phyloP scores from a whole-genome alignment of 2,329 filamentous ascomycete species.

The Coniochaeta sp. region DNA sequence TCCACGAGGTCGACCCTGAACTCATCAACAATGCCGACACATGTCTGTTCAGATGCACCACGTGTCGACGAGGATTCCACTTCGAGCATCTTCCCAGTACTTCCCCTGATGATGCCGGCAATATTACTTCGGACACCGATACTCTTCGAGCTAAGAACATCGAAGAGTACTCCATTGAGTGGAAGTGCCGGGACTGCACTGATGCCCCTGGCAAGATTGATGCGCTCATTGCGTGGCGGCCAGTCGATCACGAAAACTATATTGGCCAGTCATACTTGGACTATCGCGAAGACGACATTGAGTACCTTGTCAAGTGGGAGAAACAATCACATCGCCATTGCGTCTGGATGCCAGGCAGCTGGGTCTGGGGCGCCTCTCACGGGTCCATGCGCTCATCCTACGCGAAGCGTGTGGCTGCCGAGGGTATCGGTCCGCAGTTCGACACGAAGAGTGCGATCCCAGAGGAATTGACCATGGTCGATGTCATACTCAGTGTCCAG shows the following conservation, averaged over 20 bases:
- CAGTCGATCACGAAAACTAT: slow-evolving; percentile 50
- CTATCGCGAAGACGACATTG: slow-evolving; percentile 70
- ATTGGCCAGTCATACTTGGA: slow-evolving; percentile 44
- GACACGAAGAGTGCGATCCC: slow-evolving; percentile 73
- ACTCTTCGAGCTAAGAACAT: slow-evolving; percentile 55
- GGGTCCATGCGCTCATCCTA: slow-evolving; percentile 66
- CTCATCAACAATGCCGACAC: slow-evolving; percentile 70
- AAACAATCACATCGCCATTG: slow-evolving; percentile 73
- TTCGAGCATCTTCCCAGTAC: slow-evolving; percentile 69
- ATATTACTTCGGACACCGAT: slow-evolving; percentile 23
- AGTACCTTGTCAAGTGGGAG: slow-evolving; percentile 90
- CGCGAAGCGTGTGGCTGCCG: slow-evolving; percentile 57
- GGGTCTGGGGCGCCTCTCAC: slow-evolving; percentile 70
- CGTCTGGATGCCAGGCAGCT: slow-evolving; percentile 80
- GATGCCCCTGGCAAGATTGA: slow-evolving; percentile 59
- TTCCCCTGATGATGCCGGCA: slow-evolving; percentile 21
- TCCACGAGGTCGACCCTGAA: slow-evolving; percentile 51
- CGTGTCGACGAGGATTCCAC: slow-evolving; percentile 75
- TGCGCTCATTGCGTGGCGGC: slow-evolving; percentile 83
- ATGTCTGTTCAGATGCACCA: slow-evolving; percentile 74
- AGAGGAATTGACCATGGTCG: slow-evolving; percentile 76
- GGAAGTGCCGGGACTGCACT: slow-evolving; percentile 74
- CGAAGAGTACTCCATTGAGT: slow-evolving; percentile 65
- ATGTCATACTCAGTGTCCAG: slow-evolving; percentile 80
- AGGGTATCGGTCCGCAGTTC: slow-evolving; percentile 57